Percentiles rank a stretch among this genome's conserved stretches.
Evolutionary conservation across 108 stramenopile genomes (phyloP).

Genomic region (Chaetoceros muelleri): DNA sequence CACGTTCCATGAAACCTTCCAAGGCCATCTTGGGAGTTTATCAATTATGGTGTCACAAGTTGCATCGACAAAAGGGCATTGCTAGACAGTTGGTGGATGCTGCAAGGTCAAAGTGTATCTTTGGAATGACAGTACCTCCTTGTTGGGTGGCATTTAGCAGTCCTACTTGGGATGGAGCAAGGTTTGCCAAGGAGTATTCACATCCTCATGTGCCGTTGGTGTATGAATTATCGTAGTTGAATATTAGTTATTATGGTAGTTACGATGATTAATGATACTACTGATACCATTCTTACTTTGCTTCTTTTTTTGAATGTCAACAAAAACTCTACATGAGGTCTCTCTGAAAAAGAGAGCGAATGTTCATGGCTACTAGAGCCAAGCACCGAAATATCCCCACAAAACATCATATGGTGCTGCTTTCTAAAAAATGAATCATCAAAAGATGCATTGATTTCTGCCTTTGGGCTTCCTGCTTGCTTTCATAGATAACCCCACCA

Average conservation of each 20-base stretch:
- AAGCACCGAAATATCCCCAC: not conserved
- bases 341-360: too few relatives aligned
- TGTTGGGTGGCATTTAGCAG: constrained; percentile 66
- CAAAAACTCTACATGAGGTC: too few relatives aligned
- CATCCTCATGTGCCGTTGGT: not conserved
- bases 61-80: constrained; percentile 43
- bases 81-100: constrained; percentile 52
- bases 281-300: not conserved
- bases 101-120: constrained; percentile 47
- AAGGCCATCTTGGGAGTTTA: constrained; percentile 59
- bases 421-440: constrained; percentile 52
- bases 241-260: not conserved
- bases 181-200: constrained; percentile 44
- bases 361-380: not conserved
- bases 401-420: constrained; percentile 30
- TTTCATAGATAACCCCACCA: constrained; percentile 43
- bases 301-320: not conserved
- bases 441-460: constrained; percentile 39
- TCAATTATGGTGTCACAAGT: constrained; percentile 62
- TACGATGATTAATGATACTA: not conserved
- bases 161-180: constrained; percentile 59
- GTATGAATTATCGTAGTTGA: not conserved
- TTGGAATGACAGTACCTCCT: constrained; percentile 43
- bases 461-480: constrained; percentile 19
- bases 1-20: constrained; percentile 21